These are phyloP conservation scores for Pyrenochaeta sp. DNA, from an alignment of 2,329 filamentous ascomycete genomes.

Conservation along the genomic window DNA sequence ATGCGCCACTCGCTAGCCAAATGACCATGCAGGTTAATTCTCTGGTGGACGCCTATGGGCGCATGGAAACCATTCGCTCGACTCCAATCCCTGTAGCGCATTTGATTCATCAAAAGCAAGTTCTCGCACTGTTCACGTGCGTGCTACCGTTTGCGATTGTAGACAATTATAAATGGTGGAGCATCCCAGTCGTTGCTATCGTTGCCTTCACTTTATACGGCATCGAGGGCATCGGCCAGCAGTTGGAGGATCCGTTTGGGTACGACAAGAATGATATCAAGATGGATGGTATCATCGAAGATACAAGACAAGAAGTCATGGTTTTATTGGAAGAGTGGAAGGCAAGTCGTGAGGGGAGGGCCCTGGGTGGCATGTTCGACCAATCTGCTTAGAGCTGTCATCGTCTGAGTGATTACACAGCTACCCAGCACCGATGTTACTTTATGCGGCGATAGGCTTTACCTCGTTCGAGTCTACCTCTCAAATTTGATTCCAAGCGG, in stretches of 20 bases:
- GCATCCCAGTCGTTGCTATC: conserved; percentile 65
- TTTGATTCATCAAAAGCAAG: conserved; percentile 71
- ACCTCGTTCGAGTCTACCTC: too few relatives aligned
- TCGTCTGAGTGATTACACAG: too few relatives aligned
- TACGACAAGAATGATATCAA: conserved; percentile 73
- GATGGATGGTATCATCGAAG: conserved; percentile 71
- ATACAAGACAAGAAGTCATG: conserved; percentile 65
- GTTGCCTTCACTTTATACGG: conserved; percentile 72
- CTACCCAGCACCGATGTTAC: too few relatives aligned
- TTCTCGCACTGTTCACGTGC: conserved; percentile 67
- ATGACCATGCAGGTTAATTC: conserved; percentile 67
- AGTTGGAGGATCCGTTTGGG: conserved; percentile 72
- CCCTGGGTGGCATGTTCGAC: conserved; percentile 46
- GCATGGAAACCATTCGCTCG: conserved; percentile 71
- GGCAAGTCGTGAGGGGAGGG: conserved; percentile 40
- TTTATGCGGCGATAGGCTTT: too few relatives aligned
- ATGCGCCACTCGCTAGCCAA: conserved; percentile 66
- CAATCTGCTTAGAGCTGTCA: conserved; percentile 7
- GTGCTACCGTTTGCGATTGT: conserved; percentile 71
- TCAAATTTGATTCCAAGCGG: neutral
- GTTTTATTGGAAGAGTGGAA: conserved; percentile 68
- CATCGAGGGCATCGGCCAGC: conserved; percentile 69
- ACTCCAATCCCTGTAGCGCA: conserved; percentile 72
- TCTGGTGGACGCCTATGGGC: conserved; percentile 66
- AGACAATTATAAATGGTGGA: conserved; percentile 70